Base-by-base conservation (phyloP, 768 basidiomycete species). In the Leccinum variicolor region DNA sequence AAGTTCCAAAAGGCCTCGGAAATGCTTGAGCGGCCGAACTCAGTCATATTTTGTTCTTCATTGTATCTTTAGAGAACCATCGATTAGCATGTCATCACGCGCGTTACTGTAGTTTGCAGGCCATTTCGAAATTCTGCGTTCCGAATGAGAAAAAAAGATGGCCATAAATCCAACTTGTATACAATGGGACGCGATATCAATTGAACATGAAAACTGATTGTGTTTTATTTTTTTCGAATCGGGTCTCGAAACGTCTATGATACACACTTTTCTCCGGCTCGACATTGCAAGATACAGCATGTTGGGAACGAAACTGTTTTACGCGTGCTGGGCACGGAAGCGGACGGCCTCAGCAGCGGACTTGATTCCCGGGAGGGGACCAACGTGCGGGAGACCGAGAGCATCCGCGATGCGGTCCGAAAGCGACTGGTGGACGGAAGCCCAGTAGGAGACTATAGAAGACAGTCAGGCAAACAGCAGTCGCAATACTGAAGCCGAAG, bases 1-100 rank as follows among this genome's bases (percentile, higher is more conserved):
- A 97, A 94, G 73, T 98, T 99, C 67, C 90, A 89, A 63, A 91
- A 91, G 69, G 81, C 90, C 15, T 87, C 90, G 0, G 93, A 94
- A 74, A 87, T 95, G 90, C 85, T 98, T 23, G 94, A 94, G 72
- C 81, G 94, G 45, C 94, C 90, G 1, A 95, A 94, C 70, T 94
- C 92, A 1, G 94, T 98, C 59, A 93, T 94, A 43, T 94, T 94
- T 75, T 90, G 90, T 64, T 90, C 90, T 25, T 92, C 89, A 3
- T 66, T 94, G 74, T 93, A 93, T 73, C 78, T 94, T 33, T 92
- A 74, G 62, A 29, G 62, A 29, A n/a, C 33, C 23, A 25, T 45
- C 8, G 19, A 48, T 11, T 45, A 33, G 31, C 13, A 33, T 39
- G 36, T n/a, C 8, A 39, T 4, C 36, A n/a, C 36, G 8, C 17